These are phyloP conservation scores for Fusarium falciforme DNA, from an alignment of 2,329 filamentous ascomycete genomes.

Conservation along the genomic window DNA sequence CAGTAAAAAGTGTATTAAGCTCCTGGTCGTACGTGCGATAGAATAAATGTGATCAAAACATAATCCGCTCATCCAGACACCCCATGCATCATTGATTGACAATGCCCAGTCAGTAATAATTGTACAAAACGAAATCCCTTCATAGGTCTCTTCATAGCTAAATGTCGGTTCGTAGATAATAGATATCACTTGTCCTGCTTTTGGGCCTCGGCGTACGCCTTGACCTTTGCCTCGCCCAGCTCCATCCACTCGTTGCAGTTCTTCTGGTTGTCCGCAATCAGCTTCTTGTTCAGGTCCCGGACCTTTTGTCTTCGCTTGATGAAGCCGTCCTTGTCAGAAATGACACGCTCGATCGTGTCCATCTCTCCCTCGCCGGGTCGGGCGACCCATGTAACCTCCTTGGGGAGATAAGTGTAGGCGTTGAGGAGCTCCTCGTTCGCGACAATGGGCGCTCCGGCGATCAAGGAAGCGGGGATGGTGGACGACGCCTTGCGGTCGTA, in stretches of 20 bases:
- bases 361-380: conserved; percentile 41
- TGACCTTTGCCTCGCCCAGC: conserved; percentile 22
- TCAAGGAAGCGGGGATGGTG: conserved; percentile 43
- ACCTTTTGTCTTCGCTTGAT: conserved; percentile 33
- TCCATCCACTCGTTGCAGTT: conserved; percentile 38
- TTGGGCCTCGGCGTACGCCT: not conserved
- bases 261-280: conserved; percentile 33
- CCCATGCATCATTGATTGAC: conserved; percentile 27
- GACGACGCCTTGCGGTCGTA: conserved; percentile 46
- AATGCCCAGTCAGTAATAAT: conserved; percentile 28
- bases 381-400: conserved; percentile 40
- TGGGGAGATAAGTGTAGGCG: conserved; percentile 41
- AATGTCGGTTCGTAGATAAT: not conserved
- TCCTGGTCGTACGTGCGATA: conserved; percentile 25
- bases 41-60: conserved; percentile 23
- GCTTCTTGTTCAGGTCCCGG: conserved; percentile 19
- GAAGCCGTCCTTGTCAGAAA: conserved; percentile 37
- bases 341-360: conserved; percentile 41
- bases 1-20: conserved; percentile 33
- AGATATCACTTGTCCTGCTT: not conserved
- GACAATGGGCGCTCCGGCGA: conserved; percentile 43
- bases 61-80: conserved; percentile 38
- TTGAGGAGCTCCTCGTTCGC: conserved; percentile 40
- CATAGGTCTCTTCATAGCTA: conserved; percentile 2
- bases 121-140: conserved; percentile 23